A percentile compares a stretch with the other conserved stretches of the same genome.
Conservation (phyloP, 2,329 filamentous ascomycete species). For the Chaetomiaceae sp. region DNA sequence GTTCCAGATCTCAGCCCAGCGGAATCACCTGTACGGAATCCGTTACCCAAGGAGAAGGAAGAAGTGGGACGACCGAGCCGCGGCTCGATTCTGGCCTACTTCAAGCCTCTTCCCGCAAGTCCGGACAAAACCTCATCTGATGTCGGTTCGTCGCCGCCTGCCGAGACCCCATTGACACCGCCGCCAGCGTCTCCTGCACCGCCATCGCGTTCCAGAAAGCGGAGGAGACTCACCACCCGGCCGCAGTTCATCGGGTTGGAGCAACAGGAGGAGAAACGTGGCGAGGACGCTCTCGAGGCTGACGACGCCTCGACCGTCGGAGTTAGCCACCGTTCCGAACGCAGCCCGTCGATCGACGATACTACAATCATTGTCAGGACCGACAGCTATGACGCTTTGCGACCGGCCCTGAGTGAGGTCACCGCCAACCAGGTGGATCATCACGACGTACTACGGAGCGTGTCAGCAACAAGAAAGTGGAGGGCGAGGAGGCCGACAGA, state of each 20-base stretch:
- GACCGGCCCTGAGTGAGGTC: neutral
- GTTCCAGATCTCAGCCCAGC: neutral
- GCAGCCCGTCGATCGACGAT: neutral
- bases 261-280: neutral
- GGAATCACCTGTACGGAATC: neutral
- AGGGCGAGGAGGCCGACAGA: slow-evolving; percentile 5
- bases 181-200: slow-evolving; percentile 32
- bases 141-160: slow-evolving; percentile 23
- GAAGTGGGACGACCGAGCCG: slow-evolving; percentile 11
- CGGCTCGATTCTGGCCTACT: slow-evolving; percentile 28
- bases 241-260: slow-evolving; percentile 15
- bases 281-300: neutral
- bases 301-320: neutral
- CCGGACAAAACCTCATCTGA: slow-evolving; percentile 24
- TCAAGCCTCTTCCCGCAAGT: slow-evolving; percentile 20
- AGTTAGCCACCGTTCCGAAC: neutral
- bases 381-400: neutral
- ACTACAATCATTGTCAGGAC: neutral
- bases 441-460: neutral
- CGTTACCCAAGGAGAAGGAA: slow-evolving; percentile 8
- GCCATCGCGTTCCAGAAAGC: slow-evolving; percentile 22
- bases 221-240: slow-evolving; percentile 33
- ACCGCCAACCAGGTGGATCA: slow-evolving; percentile 15
- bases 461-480: neutral
- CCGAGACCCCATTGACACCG: slow-evolving; percentile 23